phyloP scores from a whole-genome alignment of 1,284 basidiomycete species.

The Naganishia sp. region DNA sequence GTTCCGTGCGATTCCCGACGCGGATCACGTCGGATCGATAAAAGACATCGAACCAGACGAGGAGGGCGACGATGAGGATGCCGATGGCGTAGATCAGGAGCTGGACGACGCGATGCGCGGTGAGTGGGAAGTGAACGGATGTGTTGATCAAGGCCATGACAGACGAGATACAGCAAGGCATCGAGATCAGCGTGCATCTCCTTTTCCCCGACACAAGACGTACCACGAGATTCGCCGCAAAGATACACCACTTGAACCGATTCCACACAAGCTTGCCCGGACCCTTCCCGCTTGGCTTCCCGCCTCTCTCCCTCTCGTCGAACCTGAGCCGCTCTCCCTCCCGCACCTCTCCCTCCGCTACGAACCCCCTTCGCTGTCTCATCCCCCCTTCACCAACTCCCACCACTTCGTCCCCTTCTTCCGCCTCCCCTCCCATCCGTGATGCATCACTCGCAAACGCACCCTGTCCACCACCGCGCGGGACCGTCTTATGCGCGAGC shows the following conservation, averaged over 20 bases:
- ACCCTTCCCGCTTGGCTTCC: slow-evolving; percentile 39
- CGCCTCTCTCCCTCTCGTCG: background rate
- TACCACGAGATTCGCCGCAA: slow-evolving; percentile 61
- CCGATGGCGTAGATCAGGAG: slow-evolving; percentile 61
- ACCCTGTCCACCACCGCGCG: slow-evolving; percentile 65
- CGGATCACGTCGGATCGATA: slow-evolving; percentile 63
- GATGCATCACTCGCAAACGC: slow-evolving; percentile 57
- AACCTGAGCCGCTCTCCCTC: background rate
- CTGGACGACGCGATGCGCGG: slow-evolving; percentile 43
- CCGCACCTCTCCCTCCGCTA: background rate
- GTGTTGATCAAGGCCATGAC: slow-evolving; percentile 1
- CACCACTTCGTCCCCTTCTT: slow-evolving; percentile 64
- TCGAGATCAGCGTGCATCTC: background rate
- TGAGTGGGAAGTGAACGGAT: background rate
- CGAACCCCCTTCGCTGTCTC: background rate
- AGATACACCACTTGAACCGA: slow-evolving; percentile 68
- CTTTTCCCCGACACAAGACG: slow-evolving; percentile 42
- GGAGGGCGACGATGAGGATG: slow-evolving; percentile 61
- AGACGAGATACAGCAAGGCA: background rate
- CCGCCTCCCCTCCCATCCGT: slow-evolving; percentile 61
- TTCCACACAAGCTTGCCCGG: slow-evolving; percentile 64
- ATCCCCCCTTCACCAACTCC: slow-evolving; percentile 50
- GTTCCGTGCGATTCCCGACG: slow-evolving; percentile 63
- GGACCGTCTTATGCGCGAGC: slow-evolving; percentile 7
- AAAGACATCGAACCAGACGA: slow-evolving; percentile 69